Base-by-base conservation (phyloP, 176 grass and related monocot species). In the Phragmites australis region DNA sequence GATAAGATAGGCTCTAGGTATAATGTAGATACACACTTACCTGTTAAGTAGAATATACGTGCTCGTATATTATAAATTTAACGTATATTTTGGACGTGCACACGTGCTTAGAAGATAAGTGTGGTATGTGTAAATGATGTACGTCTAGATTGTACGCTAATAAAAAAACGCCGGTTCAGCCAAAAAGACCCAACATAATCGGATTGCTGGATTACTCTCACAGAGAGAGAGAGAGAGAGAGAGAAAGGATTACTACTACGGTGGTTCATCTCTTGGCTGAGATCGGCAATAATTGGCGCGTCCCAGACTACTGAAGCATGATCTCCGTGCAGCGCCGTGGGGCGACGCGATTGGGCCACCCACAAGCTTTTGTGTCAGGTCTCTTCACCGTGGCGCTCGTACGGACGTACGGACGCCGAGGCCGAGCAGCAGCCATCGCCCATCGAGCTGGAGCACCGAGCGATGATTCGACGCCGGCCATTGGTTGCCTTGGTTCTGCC, bases 381-480 rank as follows among this genome's bases (percentile, higher is more conserved):
- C 14, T 17, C 14, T 17, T 66, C 30, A 26, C 61, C 26, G 60
- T 51, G 4, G 30, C 46, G 12, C n/a, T 2, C 58, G 58, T 77
- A 47, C 56, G n/a, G 1, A 10, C 46, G 68, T 25, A n/a, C n/a
- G n/a, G n/a, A n/a, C n/a, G n/a, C n/a, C n/a, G 43, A 49, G 9
- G 68, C 46, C n/a, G n/a, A 32, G 45, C 26, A 30, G 15, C 16
- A 6, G 41, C 42, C 65, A 43, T 26, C 41, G 6, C n/a, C n/a
- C n/a, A 68, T 29, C 67, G 15, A 70, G 14, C 69, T 37, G 70
- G 26, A 71, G 45, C 43, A 3, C 14, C 40, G n/a, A 32, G 32
- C 31, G 58, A 57, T 78, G 75, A 65, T 78, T 78, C 64, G 58
- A 49, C 58, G 75, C 75, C 27, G 58, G 75, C 58, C 75, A 48